Evolutionary conservation across 2,329 filamentous ascomycete genomes (phyloP).

Genomic region (Rosellinia necatrix): DNA sequence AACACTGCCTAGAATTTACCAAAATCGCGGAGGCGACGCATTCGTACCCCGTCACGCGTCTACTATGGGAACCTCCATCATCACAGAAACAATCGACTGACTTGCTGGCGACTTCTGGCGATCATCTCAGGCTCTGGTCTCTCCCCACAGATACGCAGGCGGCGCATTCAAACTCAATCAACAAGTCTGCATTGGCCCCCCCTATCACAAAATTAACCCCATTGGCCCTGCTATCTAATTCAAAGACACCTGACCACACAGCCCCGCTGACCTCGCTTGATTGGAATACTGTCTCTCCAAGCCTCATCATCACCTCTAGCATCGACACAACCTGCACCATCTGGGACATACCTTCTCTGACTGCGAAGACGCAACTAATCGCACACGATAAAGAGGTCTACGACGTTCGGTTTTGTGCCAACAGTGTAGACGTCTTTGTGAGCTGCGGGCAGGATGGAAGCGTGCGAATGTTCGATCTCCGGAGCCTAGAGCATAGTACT

Average conservation of each 20-base stretch:
- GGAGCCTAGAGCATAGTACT: constrained; percentile 95
- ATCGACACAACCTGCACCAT: constrained; percentile 99
- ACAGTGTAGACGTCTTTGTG: constrained; percentile 98
- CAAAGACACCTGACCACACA: constrained; percentile 97
- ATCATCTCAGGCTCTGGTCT: constrained; percentile 93
- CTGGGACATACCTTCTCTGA: constrained; percentile 98
- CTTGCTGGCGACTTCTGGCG: constrained; percentile 90
- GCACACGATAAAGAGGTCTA: constrained; percentile 99
- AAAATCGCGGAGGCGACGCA: constrained; percentile 96
- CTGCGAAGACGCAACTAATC: constrained; percentile 96
- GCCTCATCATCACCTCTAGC: constrained; percentile 96
- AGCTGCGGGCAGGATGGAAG: constrained; percentile 97
- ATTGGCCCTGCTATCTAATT: constrained; percentile 91
- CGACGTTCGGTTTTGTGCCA: constrained; percentile 96
- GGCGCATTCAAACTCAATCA: constrained; percentile 68
- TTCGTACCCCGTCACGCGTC: constrained; percentile 93
- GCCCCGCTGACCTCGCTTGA: constrained; percentile 94
- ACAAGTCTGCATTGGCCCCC: constrained; percentile 63
- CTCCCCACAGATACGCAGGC: constrained; percentile 70
- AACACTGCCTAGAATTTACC: constrained; percentile 83
- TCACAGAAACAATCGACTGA: constrained; percentile 95
- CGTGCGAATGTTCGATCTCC: constrained; percentile 97
- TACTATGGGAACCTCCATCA: constrained; percentile 94
- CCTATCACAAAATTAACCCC: constrained; percentile 82
- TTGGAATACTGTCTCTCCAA: constrained; percentile 97